Percentiles rank a stretch among this genome's conserved stretches.
phyloP scores from a whole-genome alignment of 306 rosid genomes.

The Vachellia collinsii region DNA sequence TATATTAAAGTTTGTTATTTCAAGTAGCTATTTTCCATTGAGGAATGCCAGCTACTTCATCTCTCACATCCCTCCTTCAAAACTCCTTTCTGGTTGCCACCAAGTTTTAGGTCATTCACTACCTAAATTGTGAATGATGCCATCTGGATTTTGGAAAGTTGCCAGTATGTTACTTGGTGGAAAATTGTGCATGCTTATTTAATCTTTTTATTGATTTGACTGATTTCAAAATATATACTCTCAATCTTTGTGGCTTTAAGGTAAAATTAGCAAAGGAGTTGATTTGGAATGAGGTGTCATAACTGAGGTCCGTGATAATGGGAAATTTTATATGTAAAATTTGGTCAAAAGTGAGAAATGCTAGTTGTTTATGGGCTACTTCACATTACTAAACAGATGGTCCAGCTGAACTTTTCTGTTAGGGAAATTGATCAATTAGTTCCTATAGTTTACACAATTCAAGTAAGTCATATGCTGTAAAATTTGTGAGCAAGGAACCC shows the following conservation, averaged over 20 bases:
- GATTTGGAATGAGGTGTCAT: background rate
- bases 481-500: too few species aligned
- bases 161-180: background rate
- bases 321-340: background rate
- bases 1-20: constrained; percentile 19
- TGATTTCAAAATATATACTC: background rate
- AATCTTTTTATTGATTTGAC: background rate
- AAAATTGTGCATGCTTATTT: background rate
- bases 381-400: too few species aligned
- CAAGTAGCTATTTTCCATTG: constrained; percentile 3
- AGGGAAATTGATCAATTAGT: too few species aligned
- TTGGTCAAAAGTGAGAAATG: too few species aligned
- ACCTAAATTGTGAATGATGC: background rate
- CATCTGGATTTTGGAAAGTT: background rate
- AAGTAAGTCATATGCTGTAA: too few species aligned
- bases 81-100: background rate
- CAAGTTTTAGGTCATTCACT: background rate
- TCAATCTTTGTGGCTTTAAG: background rate
- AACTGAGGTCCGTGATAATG: background rate
- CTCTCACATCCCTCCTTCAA: background rate
- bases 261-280: background rate
- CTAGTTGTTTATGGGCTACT: too few species aligned
- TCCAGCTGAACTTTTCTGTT: too few species aligned
- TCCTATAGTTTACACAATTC: too few species aligned
- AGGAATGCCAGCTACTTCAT: constrained; percentile 4